phyloP scores from a whole-genome alignment of 2,329 filamentous ascomycete species.

The Stagonosporopsis cucurbitacearum region DNA sequence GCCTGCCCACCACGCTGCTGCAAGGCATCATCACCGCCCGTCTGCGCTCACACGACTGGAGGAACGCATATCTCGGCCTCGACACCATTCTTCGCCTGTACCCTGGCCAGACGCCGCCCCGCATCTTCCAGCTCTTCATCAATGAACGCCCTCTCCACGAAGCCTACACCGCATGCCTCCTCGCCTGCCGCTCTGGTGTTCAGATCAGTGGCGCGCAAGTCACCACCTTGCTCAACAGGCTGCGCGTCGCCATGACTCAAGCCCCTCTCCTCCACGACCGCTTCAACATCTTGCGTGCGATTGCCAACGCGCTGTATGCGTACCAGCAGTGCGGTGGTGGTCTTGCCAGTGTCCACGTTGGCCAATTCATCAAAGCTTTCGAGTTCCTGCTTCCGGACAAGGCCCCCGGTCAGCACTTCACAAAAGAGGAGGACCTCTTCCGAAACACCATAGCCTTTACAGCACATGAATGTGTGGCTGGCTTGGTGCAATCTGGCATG shows the following conservation, averaged over 20 bases:
- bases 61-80: constrained; percentile 57
- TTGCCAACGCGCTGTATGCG: constrained; percentile 53
- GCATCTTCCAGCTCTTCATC: constrained; percentile 56
- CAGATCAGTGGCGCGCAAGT: constrained; percentile 40
- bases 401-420: constrained; percentile 24
- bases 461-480: constrained; percentile 34
- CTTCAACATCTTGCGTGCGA: constrained; percentile 43
- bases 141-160: constrained; percentile 55
- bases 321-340: constrained; percentile 50
- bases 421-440: constrained; percentile 24
- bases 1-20: constrained; percentile 53
- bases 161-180: constrained; percentile 55
- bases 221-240: constrained; percentile 41
- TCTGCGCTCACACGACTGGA: constrained; percentile 54
- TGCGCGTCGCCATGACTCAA: constrained; percentile 34
- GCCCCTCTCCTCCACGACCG: constrained; percentile 29
- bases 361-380: constrained; percentile 47
- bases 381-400: constrained; percentile 35
- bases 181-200: constrained; percentile 56
- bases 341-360: constrained; percentile 47
- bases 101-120: constrained; percentile 50
- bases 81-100: constrained; percentile 58
- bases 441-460: constrained; percentile 33
- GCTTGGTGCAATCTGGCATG: constrained; percentile 40
- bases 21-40: constrained; percentile 58